phyloP scores from a whole-genome alignment of 345 rosid species.

The Camelina hispida region DNA sequence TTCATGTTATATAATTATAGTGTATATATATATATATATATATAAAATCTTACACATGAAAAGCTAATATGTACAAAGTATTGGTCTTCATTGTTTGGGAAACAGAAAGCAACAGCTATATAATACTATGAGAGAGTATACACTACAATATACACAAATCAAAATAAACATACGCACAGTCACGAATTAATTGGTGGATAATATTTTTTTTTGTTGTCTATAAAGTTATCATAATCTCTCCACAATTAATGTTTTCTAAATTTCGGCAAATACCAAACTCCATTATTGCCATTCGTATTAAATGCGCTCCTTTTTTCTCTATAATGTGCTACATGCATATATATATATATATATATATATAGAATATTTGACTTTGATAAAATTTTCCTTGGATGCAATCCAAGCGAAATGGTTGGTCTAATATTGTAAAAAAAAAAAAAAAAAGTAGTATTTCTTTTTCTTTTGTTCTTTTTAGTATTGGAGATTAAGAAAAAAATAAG shows the following conservation, averaged over 20 bases:
- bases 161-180: conserved; percentile 20
- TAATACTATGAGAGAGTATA: neutral
- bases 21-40: neutral
- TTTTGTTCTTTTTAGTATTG: neutral
- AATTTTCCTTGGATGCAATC: conserved; percentile 16
- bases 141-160: neutral
- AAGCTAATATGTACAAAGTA: conserved; percentile 33
- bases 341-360: neutral
- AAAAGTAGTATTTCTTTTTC: neutral
- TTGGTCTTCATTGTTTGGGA: conserved; percentile 22
- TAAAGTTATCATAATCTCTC: conserved; percentile 28
- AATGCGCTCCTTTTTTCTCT: conserved; percentile 25
- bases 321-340: conserved; percentile 1
- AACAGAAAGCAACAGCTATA: conserved; percentile 27
- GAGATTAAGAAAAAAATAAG: neutral
- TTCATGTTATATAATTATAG: neutral
- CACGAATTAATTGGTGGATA: conserved; percentile 28
- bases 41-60: conserved; percentile 1
- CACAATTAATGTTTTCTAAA: conserved; percentile 48
- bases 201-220: neutral
- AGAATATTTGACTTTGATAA: conserved; percentile 30
- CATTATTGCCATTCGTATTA: conserved; percentile 39
- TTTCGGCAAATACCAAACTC: conserved; percentile 57
- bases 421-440: conserved; percentile 12
- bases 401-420: conserved; percentile 33